Conservation (phyloP, 2,329 filamentous ascomycete genomes). For the Neofusicoccum sp. region DNA sequence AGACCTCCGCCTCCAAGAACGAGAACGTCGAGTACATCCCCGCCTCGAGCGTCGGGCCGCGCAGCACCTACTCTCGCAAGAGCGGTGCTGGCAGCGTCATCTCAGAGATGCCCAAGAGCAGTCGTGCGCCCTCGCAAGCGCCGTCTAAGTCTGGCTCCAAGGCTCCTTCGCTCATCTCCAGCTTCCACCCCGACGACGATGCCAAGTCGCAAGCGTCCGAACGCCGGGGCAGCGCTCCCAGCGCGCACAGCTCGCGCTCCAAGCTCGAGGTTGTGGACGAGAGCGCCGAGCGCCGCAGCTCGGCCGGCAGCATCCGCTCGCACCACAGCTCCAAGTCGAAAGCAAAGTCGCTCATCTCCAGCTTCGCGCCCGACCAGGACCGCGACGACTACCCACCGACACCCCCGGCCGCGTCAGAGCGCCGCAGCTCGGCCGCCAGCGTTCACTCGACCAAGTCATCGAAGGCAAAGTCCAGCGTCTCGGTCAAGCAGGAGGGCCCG, state of each 20-base stretch:
- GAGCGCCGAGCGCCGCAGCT: constrained; percentile 23
- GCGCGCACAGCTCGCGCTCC: constrained; percentile 8
- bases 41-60: constrained; percentile 22
- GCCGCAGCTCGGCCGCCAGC: constrained; percentile 31
- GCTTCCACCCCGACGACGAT: constrained; percentile 34
- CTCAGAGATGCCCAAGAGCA: constrained; percentile 20
- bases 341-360: constrained; percentile 35
- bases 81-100: constrained; percentile 11
- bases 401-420: constrained; percentile 6
- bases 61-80: constrained; percentile 16
- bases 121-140: background rate
- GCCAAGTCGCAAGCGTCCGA: constrained; percentile 6
- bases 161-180: constrained; percentile 30
- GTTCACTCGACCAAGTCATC: constrained; percentile 25
- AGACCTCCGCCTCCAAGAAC: constrained; percentile 25
- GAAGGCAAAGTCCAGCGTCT: background rate
- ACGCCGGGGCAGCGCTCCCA: constrained; percentile 14
- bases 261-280: background rate
- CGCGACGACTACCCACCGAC: constrained; percentile 22
- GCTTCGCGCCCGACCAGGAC: constrained; percentile 34
- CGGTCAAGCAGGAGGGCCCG: background rate
- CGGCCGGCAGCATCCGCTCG: constrained; percentile 33
- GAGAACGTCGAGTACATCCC: constrained; percentile 37
- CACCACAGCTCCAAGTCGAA: constrained; percentile 36
- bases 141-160: constrained; percentile 4